These are phyloP conservation scores for Chaetoceros tenuissimus DNA, from an alignment of 108 stramenopile species.

Conservation along the genomic window DNA sequence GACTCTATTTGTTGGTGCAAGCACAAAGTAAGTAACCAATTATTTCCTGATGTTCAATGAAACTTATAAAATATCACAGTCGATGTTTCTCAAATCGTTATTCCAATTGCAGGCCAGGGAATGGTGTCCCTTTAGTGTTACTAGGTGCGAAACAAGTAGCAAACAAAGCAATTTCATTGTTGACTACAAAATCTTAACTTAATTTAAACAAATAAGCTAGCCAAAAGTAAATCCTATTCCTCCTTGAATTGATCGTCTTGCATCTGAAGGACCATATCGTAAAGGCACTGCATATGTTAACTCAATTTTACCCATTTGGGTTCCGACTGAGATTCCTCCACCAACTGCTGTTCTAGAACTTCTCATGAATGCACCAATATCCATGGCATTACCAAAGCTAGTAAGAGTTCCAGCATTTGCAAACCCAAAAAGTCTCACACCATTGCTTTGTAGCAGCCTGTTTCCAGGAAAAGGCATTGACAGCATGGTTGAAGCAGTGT, in stretches of 20 bases:
- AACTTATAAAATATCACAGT: too few species aligned
- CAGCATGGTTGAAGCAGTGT: constrained; percentile 51
- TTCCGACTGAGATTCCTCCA: constrained; percentile 57
- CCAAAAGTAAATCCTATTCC: constrained; percentile 75
- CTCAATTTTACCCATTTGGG: constrained; percentile 62
- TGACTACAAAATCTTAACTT: background rate
- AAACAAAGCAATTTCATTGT: constrained; percentile 18
- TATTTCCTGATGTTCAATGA: too few species aligned
- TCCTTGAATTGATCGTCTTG: constrained; percentile 61
- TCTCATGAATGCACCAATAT: constrained; percentile 17
- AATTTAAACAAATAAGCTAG: constrained; percentile 12
- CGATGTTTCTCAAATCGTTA: too few species aligned
- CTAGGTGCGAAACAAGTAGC: constrained; percentile 67
- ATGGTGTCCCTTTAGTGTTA: constrained; percentile 87
- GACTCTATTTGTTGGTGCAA: constrained; percentile 80
- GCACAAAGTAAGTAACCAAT: too few species aligned
- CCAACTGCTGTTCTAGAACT: constrained; percentile 57
- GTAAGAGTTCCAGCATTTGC: constrained; percentile 64
- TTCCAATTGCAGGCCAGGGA: too few species aligned
- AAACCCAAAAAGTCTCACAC: constrained; percentile 65
- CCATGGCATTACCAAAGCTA: constrained; percentile 16
- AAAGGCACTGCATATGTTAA: constrained; percentile 71
- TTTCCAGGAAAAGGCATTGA: constrained; percentile 43
- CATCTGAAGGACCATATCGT: constrained; percentile 75
- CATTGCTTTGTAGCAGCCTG: constrained; percentile 38